These are phyloP conservation scores for Clarireedia paspali DNA, from an alignment of 2,329 filamentous ascomycete species.

Conservation along the genomic window DNA sequence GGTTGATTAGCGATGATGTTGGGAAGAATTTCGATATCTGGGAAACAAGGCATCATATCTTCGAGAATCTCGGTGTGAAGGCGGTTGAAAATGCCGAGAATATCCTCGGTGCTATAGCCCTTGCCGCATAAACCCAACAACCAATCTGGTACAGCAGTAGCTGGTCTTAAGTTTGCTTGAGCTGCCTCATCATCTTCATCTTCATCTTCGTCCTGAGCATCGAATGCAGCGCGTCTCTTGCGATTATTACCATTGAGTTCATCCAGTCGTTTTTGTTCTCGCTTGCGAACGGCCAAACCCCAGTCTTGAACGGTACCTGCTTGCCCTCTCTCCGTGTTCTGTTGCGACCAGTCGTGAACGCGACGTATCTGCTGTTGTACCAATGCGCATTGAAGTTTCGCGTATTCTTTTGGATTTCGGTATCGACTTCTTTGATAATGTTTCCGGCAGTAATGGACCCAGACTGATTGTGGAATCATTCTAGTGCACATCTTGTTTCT, in stretches of 20 bases:
- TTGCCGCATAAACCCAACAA: slow-evolving; percentile 26
- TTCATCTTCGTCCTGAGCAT: slow-evolving; percentile 18
- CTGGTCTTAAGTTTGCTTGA: slow-evolving; percentile 15
- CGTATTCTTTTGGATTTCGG: slow-evolving; percentile 54
- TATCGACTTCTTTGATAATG: slow-evolving; percentile 74
- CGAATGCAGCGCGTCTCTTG: slow-evolving; percentile 24
- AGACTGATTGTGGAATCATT: slow-evolving; percentile 59
- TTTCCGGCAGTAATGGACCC: slow-evolving; percentile 73
- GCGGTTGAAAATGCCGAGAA: slow-evolving; percentile 31
- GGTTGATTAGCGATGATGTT: slow-evolving; percentile 28
- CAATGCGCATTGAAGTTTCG: slow-evolving; percentile 54
- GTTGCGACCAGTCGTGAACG: slow-evolving; percentile 55
- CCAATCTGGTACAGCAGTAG: slow-evolving; percentile 30
- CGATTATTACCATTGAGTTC: slow-evolving; percentile 26
- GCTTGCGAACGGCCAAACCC: slow-evolving; percentile 55
- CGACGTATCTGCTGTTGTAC: slow-evolving; percentile 54
- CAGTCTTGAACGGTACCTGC: slow-evolving; percentile 48
- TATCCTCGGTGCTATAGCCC: slow-evolving; percentile 29
- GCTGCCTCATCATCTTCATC: slow-evolving; percentile 20
- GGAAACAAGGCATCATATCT: slow-evolving; percentile 31
- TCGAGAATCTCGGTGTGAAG: slow-evolving; percentile 30
- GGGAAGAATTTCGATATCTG: slow-evolving; percentile 34
- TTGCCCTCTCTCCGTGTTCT: slow-evolving; percentile 34
- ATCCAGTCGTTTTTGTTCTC: slow-evolving; percentile 52
- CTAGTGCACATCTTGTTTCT: slow-evolving; percentile 74